phyloP scores from a whole-genome alignment of 495 filamentous ascomycete species.

The Penicillium macrosclerotiorum region DNA sequence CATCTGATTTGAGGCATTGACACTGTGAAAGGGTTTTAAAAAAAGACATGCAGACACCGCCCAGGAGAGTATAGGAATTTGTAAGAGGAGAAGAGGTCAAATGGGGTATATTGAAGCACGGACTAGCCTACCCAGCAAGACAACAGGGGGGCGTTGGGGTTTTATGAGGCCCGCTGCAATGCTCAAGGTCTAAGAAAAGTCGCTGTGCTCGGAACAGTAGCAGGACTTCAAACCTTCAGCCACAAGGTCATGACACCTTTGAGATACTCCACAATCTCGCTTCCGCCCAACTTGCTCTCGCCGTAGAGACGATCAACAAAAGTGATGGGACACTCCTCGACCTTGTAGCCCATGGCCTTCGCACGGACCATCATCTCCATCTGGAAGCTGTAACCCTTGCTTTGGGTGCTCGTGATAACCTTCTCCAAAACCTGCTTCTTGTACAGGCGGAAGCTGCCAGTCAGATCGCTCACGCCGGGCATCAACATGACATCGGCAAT shows the following conservation, averaged over 20 bases:
- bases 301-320: slow-evolving; percentile 96
- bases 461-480: slow-evolving; percentile 95
- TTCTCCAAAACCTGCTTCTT: slow-evolving; percentile 86
- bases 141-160: slow-evolving; percentile 1
- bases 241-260: slow-evolving; percentile 90
- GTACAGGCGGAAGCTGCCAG: slow-evolving; percentile 91
- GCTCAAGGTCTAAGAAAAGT: too few species aligned
- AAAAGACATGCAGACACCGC: slow-evolving; percentile 25
- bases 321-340: slow-evolving; percentile 90
- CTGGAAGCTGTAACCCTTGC: slow-evolving; percentile 97
- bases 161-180: slow-evolving; percentile 9
- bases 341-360: slow-evolving; percentile 85
- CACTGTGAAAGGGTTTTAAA: too few species aligned
- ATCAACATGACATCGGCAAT: slow-evolving; percentile 92
- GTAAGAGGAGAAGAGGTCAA: slow-evolving; percentile 15
- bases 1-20: too few species aligned
- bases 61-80: slow-evolving; percentile 19
- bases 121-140: background rate
- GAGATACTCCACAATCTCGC: slow-evolving; percentile 97
- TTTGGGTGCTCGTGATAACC: slow-evolving; percentile 81
- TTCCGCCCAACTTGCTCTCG: slow-evolving; percentile 89
- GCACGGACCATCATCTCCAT: slow-evolving; percentile 97
- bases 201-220: too few species aligned
- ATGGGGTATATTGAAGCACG: slow-evolving; percentile 30
- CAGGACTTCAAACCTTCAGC: slow-evolving; percentile 80